Evolutionary conservation across 139 green algal genomes (phyloP).

Genomic region (Chlorella sp.): DNA sequence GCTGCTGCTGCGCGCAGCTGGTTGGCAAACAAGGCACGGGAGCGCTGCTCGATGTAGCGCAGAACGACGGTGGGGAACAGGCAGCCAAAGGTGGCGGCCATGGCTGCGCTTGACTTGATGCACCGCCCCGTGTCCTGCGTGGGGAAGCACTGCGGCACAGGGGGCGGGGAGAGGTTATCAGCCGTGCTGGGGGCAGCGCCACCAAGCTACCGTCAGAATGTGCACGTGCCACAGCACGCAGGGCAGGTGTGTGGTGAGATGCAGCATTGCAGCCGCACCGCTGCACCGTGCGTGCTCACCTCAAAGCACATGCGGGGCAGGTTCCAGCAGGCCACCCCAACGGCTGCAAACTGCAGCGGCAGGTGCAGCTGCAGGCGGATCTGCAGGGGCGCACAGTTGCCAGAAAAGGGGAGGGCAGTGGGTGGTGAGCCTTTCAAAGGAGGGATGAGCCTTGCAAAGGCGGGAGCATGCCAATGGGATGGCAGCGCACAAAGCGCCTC

Average conservation of each 20-base stretch:
- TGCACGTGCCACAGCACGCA: too few species aligned
- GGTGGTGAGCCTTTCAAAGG: too few species aligned
- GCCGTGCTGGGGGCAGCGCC: too few species aligned
- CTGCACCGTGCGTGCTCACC: background rate
- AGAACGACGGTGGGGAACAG: constrained; percentile 16
- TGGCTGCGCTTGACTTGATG: background rate
- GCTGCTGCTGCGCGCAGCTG: constrained; percentile 13
- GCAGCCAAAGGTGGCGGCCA: constrained; percentile 6
- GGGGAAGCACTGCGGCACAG: constrained; percentile 26
- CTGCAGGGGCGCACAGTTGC: too few species aligned
- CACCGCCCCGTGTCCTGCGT: background rate
- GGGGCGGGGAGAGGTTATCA: background rate
- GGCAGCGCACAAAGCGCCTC: too few species aligned
- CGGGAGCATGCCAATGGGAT: too few species aligned
- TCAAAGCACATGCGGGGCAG: constrained; percentile 17
- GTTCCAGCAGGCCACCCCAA: constrained; percentile 4
- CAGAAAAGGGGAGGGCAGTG: too few species aligned
- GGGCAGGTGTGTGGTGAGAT: too few species aligned
- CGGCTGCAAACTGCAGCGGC: constrained; percentile 32
- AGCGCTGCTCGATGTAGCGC: constrained; percentile 22
- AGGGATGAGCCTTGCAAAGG: too few species aligned
- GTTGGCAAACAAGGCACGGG: background rate
- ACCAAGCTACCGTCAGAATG: too few species aligned
- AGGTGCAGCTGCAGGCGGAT: constrained; percentile 35
- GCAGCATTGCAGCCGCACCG: too few species aligned